These are phyloP conservation scores for Chaetothyriales sp. DNA, from an alignment of 2,329 filamentous ascomycete species.

Conservation along the genomic window DNA sequence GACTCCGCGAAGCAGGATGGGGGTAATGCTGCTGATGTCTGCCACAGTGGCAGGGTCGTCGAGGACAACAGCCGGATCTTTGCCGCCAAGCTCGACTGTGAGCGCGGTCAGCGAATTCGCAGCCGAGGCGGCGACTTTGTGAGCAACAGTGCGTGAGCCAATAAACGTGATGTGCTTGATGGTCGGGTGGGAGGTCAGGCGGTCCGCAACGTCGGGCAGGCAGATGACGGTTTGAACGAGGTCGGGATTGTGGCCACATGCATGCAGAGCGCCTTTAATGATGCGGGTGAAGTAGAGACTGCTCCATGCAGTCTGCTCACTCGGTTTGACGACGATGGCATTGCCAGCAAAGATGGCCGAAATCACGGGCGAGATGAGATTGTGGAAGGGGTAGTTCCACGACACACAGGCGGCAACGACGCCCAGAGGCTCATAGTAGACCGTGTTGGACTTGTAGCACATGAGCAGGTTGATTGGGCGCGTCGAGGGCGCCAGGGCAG, in stretches of 20 bases:
- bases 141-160: constrained; percentile 71
- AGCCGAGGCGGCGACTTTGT: constrained; percentile 73
- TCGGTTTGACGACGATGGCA: constrained; percentile 81
- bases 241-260: constrained; percentile 66
- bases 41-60: constrained; percentile 50
- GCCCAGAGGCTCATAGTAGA: constrained; percentile 80
- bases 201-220: constrained; percentile 67
- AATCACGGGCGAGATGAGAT: constrained; percentile 80
- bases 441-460: constrained; percentile 86
- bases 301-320: constrained; percentile 91
- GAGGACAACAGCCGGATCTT: constrained; percentile 80
- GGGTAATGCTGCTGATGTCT: constrained; percentile 54
- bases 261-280: constrained; percentile 59
- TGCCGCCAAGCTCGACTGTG: constrained; percentile 83
- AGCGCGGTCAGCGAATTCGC: constrained; percentile 76
- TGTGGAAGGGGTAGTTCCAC: constrained; percentile 98
- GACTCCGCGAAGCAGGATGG: constrained; percentile 76
- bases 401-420: constrained; percentile 85
- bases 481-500: constrained; percentile 53
- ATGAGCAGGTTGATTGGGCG: constrained; percentile 84
- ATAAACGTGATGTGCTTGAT: constrained; percentile 93
- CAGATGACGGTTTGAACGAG: constrained; percentile 75
- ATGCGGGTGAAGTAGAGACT: constrained; percentile 67
- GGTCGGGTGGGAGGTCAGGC: constrained; percentile 69
- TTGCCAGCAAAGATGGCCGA: constrained; percentile 84